Base-by-base conservation (phyloP, 345 rosid species). In the Eucalyptus sp. region DNA sequence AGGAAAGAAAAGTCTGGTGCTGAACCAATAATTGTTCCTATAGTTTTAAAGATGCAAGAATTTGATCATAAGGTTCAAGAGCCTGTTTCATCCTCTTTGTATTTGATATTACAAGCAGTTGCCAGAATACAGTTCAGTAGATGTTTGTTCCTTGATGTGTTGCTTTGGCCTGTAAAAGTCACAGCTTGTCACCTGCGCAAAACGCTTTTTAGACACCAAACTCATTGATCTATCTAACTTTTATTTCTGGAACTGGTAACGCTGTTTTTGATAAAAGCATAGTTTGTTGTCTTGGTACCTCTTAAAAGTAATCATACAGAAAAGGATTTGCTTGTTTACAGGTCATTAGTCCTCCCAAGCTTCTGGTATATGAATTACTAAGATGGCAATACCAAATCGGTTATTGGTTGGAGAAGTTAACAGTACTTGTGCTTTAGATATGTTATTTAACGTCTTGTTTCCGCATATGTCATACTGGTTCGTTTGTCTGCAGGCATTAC, bases 61-160 rank as follows among this genome's bases (percentile, higher is more conserved):
- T 98, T 98, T 86, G 99, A 98, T 89, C 99, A 98, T 89, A 95
- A 97, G 98, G 99, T 98, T 89, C 41, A n/a, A n/a, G 51, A 51
- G 81, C 60, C 44, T 90, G 88, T 86, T 37, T 51, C 50, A 76
- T 48, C 66, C 60, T 76, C 83, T 76, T 41, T 37, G 41, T 76
- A 76, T 46, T 86, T 13, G 20, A 86, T 31, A n/a, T 41, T 76
- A 37, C 13, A 24, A 76, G 48, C 83, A 76, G 83, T 76, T 37
- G 83, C 48, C 48, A 5, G 48, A 37, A 18, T 86, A 50, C 46
- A 86, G 56, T 50, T n/a, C 17, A 17, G 44, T 86, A 51, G 46
- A 51, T 86, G 17, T 62, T 66, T 49, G 46, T 48, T 27, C 15
- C 43, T 87, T 87, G 76, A 80, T 33, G 31, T 24, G 58, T 86